These are phyloP conservation scores for Lachancea kluyveri DNA, from an alignment of 805 yeast species.

Conservation along the genomic window DNA sequence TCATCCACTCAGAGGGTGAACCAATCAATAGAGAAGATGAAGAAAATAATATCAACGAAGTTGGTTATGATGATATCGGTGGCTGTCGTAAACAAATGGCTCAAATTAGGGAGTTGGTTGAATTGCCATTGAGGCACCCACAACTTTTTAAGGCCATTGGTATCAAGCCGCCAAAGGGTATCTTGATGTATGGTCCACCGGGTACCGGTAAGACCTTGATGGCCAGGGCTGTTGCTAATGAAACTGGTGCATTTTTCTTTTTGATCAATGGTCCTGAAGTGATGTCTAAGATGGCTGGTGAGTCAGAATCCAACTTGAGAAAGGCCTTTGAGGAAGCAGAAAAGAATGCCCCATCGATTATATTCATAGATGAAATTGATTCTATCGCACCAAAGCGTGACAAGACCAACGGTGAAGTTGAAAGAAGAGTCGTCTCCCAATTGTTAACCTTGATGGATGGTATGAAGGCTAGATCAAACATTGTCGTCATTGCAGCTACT, in stretches of 20 bases:
- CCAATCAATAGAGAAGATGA: constrained; percentile 98
- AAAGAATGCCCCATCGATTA: constrained; percentile 95
- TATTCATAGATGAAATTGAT: constrained; percentile 97
- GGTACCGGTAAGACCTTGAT: constrained; percentile 99
- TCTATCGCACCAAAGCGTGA: constrained; percentile 99
- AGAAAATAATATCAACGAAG: constrained; percentile 93
- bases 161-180: constrained; percentile 98
- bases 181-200: constrained; percentile 97
- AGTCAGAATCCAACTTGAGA: constrained; percentile 92
- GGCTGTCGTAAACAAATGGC: constrained; percentile 99
- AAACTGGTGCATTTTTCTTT: constrained; percentile 98
- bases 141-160: constrained; percentile 97
- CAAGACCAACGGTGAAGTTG: constrained; percentile 99
- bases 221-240: constrained; percentile 99
- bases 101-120: constrained; percentile 97
- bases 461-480: constrained; percentile 98
- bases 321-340: constrained; percentile 99
- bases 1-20: constrained; percentile 98
- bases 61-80: constrained; percentile 98
- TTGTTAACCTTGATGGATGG: constrained; percentile 98
- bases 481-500: constrained; percentile 97
- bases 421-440: constrained; percentile 98
- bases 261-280: constrained; percentile 98
- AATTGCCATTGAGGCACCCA: constrained; percentile 96
- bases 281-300: constrained; percentile 99